Base-by-base conservation (phyloP, 2,329 filamentous ascomycete genomes). In the Ascochyta clinopodiicola region DNA sequence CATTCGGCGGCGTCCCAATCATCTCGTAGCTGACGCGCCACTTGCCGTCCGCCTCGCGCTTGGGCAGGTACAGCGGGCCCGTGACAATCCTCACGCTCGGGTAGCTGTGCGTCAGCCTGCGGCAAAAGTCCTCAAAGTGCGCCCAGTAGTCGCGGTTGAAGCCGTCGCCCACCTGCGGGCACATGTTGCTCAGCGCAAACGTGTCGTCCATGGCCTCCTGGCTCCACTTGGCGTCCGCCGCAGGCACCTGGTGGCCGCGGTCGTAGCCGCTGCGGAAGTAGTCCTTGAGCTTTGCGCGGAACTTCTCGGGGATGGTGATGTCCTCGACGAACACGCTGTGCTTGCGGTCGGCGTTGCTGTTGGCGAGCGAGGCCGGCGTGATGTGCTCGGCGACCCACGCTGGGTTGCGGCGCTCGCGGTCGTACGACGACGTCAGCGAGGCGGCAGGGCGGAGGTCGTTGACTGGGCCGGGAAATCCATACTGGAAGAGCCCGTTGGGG, bases 111-210 rank as follows among this genome's bases (percentile, higher is more conserved):
- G 93, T 94, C 62, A 99, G 81, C 17, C 92, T 82, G 9, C 95
- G 86, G 79, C 94, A 97, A 72, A 98, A 99, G 72, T 97, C 94
- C 79, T 99, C 95, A 64, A 99, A 93, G 76, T 99, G 95, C 34
- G 95, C 90, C 95, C 95, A 99, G 84, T 99, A 99, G 80, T 99
- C 95, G 46, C 95, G 86, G 80, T 99, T 99, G 83, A 99, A 99
- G 56, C 95, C 95, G 73, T 97, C 92, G 64, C 95, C 95, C 27
- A 99, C 95, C 79, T 99, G 95, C 29, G 95, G 95, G 73, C 93
- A 96, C 93, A 99, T 99, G 80, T 99, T 99, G 73, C 85, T 89
- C 51, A 99, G 84, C 71, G 86, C 88, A 73, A 99, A 99, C 2
- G 95, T 99, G 54, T 91, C 91, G 78, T 99, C 87, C 92, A 99